Conservation (phyloP, 1,139 yeast species). For the Zygosaccharomyces sapae region DNA sequence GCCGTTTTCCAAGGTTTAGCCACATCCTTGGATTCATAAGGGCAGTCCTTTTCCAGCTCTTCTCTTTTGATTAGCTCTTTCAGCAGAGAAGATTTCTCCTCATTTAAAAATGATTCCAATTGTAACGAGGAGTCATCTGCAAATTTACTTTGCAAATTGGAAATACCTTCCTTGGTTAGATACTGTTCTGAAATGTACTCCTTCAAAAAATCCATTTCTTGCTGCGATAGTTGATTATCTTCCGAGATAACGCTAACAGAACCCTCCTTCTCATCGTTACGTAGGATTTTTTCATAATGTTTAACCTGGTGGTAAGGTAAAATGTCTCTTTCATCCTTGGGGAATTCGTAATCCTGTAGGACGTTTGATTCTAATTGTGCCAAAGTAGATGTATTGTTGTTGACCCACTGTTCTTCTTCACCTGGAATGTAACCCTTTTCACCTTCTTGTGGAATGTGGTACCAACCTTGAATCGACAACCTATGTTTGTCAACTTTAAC, state of each 20-base stretch:
- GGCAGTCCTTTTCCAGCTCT: slow-evolving; percentile 60
- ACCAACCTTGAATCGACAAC: slow-evolving; percentile 96
- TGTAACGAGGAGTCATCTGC: slow-evolving; percentile 67
- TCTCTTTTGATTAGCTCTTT: slow-evolving; percentile 46
- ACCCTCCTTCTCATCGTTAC: slow-evolving; percentile 17
- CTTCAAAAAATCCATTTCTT: slow-evolving; percentile 47
- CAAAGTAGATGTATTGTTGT: slow-evolving; percentile 72
- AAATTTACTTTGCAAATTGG: slow-evolving; percentile 49
- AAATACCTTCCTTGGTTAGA: slow-evolving; percentile 43
- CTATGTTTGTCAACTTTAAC: slow-evolving; percentile 87
- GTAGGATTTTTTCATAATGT: slow-evolving; percentile 25
- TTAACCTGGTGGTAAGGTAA: slow-evolving; percentile 33
- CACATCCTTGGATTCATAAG: slow-evolving; percentile 55
- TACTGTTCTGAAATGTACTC: slow-evolving; percentile 56
- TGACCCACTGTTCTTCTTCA: slow-evolving; percentile 60
- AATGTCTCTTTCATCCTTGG: slow-evolving; percentile 45
- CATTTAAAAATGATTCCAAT: slow-evolving; percentile 57
- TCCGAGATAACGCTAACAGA: slow-evolving; percentile 20
- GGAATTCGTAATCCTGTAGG: slow-evolving; percentile 76
- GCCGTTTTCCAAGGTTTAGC: slow-evolving; percentile 82
- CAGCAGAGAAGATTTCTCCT: slow-evolving; percentile 48
- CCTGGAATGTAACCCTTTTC: slow-evolving; percentile 81
- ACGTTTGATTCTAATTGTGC: slow-evolving; percentile 77
- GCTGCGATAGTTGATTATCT: slow-evolving; percentile 31
- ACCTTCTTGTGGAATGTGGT: slow-evolving; percentile 91